These are phyloP conservation scores for Dendrobium chrysotoxum DNA, from an alignment of 106 monocot species.

Conservation along the genomic window DNA sequence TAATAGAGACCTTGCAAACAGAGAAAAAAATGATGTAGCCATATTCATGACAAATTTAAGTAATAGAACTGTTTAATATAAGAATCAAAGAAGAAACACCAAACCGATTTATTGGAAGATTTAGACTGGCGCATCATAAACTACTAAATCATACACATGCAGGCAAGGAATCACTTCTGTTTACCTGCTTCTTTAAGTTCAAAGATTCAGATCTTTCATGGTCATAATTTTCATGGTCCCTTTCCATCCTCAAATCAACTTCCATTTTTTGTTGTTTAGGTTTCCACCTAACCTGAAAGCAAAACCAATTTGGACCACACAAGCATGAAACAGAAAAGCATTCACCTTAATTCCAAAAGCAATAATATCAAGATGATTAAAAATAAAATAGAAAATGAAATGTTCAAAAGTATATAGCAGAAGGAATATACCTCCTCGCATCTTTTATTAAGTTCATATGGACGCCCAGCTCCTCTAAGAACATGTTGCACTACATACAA, in stretches of 20 bases:
- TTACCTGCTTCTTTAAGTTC: slow-evolving; percentile 36
- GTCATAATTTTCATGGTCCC: slow-evolving; percentile 30
- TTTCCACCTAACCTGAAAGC: slow-evolving; percentile 40
- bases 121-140: background rate
- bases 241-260: slow-evolving; percentile 38
- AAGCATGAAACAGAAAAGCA: background rate
- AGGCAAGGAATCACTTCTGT: background rate
- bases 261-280: slow-evolving; percentile 41
- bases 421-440: slow-evolving; percentile 35
- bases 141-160: background rate
- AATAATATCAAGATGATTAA: background rate
- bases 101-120: no score
- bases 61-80: no score
- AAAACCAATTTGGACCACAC: background rate
- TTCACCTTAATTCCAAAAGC: background rate
- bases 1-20: no score
- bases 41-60: no score
- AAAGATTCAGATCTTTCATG: slow-evolving; percentile 8
- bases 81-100: no score
- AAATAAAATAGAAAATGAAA: background rate
- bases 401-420: no score
- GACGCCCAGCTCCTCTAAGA: slow-evolving; percentile 49
- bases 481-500: slow-evolving; percentile 58
- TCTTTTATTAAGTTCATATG: slow-evolving; percentile 43
- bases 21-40: no score